Percentiles rank a stretch among this genome's conserved stretches.
phyloP scores from a whole-genome alignment of 768 basidiomycete genomes.

The Boletus tomentosulus region DNA sequence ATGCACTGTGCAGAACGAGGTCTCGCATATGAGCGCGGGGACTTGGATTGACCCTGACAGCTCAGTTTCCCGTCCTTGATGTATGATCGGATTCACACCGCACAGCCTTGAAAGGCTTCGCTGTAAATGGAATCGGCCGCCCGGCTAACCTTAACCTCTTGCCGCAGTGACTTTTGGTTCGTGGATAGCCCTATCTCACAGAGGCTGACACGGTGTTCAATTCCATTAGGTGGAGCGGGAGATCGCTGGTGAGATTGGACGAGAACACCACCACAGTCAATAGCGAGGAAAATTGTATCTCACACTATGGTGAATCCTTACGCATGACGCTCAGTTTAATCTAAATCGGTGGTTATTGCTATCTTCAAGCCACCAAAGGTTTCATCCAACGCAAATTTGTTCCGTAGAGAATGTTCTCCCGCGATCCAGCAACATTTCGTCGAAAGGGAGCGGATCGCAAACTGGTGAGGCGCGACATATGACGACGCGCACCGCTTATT shows the following conservation, averaged over 20 bases:
- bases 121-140: not conserved
- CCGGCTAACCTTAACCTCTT: not conserved
- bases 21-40: not conserved
- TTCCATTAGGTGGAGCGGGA: not conserved
- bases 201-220: not conserved
- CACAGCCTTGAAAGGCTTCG: constrained; percentile 2
- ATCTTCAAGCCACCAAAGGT: not conserved
- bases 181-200: not conserved
- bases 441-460: constrained; percentile 15
- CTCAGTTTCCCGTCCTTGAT: constrained; percentile 6
- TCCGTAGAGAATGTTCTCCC: not conserved
- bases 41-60: constrained; percentile 4
- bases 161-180: not conserved
- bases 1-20: not conserved
- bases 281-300: not conserved
- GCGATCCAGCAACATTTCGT: not conserved
- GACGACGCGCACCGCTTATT: constrained; percentile 1
- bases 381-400: not conserved
- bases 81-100: not conserved
- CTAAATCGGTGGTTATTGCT: not conserved
- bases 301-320: not conserved
- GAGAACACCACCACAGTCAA: too few relatives aligned
- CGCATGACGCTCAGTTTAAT: not conserved
- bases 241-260: not conserved
- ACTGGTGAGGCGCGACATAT: not conserved